Conservation (phyloP, 257 asterid species). For the Przewalskia tangutica region DNA sequence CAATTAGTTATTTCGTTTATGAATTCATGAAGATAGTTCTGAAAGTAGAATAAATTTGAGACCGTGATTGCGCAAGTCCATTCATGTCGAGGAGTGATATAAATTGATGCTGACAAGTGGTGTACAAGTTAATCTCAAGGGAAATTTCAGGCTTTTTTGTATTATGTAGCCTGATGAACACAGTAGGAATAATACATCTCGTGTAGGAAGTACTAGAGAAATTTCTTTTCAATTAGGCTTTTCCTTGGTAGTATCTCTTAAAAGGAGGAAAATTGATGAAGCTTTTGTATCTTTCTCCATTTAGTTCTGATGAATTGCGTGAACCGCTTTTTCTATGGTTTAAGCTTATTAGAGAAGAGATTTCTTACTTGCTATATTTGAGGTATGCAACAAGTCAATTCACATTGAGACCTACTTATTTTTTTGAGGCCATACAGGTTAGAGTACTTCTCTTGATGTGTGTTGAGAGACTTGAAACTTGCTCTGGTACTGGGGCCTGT, state of each 20-base stretch:
- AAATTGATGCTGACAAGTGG: constrained; percentile 9
- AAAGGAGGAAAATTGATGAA: neutral
- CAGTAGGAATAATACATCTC: neutral
- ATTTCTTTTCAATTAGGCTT: neutral
- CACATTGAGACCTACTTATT: neutral
- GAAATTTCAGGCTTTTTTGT: neutral
- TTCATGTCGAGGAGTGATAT: neutral
- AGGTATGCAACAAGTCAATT: neutral
- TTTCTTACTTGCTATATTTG: neutral
- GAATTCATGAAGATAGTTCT: constrained; percentile 96
- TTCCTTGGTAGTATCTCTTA: neutral
- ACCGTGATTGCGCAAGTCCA: neutral
- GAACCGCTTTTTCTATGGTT: neutral
- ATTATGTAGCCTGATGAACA: neutral
- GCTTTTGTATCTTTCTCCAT: neutral
- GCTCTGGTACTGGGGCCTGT: neutral
- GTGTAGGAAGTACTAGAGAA: neutral
- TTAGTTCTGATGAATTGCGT: neutral
- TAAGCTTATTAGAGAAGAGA: neutral
- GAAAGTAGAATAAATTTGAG: constrained; percentile 50
- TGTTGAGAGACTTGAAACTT: neutral
- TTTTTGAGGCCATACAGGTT: neutral
- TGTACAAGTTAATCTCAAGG: neutral
- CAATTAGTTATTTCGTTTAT: constrained; percentile 84
- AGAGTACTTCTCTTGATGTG: neutral